Evolutionary conservation across 169 alveolate species (phyloP), one percentile per base, ranked within the genome.

Genomic region (Eimeria sp.): DNA sequence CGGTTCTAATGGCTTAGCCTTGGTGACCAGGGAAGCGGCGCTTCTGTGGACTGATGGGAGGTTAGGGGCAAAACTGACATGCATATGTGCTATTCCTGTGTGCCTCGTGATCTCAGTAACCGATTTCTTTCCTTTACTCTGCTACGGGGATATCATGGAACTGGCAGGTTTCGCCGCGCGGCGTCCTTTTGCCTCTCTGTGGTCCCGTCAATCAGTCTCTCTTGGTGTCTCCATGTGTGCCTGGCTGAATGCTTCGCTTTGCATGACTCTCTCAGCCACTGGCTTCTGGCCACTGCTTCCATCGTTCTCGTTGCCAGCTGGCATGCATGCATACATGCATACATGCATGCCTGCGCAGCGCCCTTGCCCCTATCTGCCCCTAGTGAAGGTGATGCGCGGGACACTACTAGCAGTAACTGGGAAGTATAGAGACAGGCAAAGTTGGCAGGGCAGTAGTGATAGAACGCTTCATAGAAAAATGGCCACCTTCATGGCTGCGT

Each of bases 41-140:
- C 95, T 96, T 37, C 95, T 96, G 80, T 97, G 98, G 98, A 96
- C 98, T 1, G 98, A 97, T 66, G 97, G 98, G 30, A 60, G 93
- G 93, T 87, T 13, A 52, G 93, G 13, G n/a, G 43, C 56, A 56
- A n/a, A 6, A 74, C n/a, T 74, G 30, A 11, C 30, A 40, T 40
- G 56, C 56, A 40, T 33, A 13, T 58, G 9, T 33, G 43, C 54
- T 74, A 0, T 74, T 30, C 16, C 1, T 37, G 18, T 40, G 30
- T 33, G n/a, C n/a, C 58, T 37, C n/a, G 23, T 71, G 40, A 14
- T 30, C 18, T 40, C 43, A 2, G 52, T 14, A 23, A 9, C n/a
- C 10, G 11, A 33, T 2, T 30, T 8, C 10, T 46, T 33, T 33
- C 14, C 2, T 4, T 33, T 20, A 71, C 52, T 71, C 27, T 8